A percentile compares a stretch with the other conserved stretches of the same genome.
Conservation (phyloP, 768 basidiomycete genomes). For the Kwoniella heveanensis region DNA sequence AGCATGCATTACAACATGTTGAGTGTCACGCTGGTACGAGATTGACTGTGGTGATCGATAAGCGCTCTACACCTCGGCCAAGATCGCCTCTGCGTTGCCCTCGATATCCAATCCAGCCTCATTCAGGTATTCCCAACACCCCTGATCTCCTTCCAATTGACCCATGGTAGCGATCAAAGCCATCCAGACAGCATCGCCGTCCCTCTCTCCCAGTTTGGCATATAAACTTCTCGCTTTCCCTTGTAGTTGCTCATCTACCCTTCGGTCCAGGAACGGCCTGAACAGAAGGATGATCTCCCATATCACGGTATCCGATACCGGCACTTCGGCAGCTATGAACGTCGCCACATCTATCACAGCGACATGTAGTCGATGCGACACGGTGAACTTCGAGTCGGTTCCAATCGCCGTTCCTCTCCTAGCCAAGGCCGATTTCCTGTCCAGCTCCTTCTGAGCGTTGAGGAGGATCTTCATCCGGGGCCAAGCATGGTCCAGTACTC, state of each 20-base stretch:
- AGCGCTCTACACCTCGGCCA: constrained; percentile 4
- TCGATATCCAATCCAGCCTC: constrained; percentile 36
- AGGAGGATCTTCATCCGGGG: constrained; percentile 73
- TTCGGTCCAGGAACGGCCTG: constrained; percentile 71
- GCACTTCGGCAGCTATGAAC: constrained; percentile 66
- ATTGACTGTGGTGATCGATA: no score
- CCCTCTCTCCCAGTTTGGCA: constrained; percentile 63
- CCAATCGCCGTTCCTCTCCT: constrained; percentile 59
- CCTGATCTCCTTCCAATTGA: constrained; percentile 19
- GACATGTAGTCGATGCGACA: constrained; percentile 77
- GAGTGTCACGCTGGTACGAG: no score
- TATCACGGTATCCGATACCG: constrained; percentile 67
- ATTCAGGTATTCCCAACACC: constrained; percentile 35
- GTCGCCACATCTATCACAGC: constrained; percentile 75
- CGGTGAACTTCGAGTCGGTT: constrained; percentile 73
- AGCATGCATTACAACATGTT: constrained; percentile 12
- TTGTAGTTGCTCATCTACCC: constrained; percentile 76
- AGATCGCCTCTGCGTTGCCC: constrained; percentile 27
- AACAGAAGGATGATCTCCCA: constrained; percentile 82
- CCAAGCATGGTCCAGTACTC: constrained; percentile 93
- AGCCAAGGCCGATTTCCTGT: constrained; percentile 68
- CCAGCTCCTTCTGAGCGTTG: constrained; percentile 64
- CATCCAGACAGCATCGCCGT: constrained; percentile 84
- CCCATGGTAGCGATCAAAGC: constrained; percentile 59
- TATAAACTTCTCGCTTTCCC: constrained; percentile 68